Conservation (phyloP, 2,329 filamentous ascomycete genomes). For the Aspergillaceae sp. region DNA sequence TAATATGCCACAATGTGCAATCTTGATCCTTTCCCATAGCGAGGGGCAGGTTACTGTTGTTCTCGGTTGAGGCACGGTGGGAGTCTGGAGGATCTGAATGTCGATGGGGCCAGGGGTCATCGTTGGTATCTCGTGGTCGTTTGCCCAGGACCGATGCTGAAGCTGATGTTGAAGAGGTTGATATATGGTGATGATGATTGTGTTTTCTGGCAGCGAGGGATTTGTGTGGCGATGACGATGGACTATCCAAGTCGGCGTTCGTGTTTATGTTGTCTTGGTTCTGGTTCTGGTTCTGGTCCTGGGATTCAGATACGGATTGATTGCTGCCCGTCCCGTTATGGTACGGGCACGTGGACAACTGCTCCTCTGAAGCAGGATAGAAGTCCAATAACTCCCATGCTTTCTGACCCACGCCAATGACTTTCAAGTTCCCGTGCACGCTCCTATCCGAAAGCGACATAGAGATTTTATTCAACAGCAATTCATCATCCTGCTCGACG, state of each 20-base stretch:
- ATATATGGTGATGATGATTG: no score
- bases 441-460: conserved; percentile 25
- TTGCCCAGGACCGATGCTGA: conserved; percentile 13
- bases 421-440: conserved; percentile 22
- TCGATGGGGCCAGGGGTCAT: neutral
- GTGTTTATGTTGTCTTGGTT: no score
- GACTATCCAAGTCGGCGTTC: no score
- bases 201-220: no score
- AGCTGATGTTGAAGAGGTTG: neutral
- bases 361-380: conserved; percentile 22
- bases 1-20: conserved; percentile 5
- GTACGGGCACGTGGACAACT: no score
- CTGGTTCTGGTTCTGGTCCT: no score
- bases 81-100: neutral
- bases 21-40: conserved; percentile 4
- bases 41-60: neutral
- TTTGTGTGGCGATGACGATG: neutral
- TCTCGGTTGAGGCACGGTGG: neutral
- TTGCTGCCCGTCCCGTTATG: no score
- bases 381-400: conserved; percentile 30
- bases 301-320: no score
- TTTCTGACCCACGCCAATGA: conserved; percentile 33
- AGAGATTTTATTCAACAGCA: conserved; percentile 24
- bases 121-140: conserved; percentile 9
- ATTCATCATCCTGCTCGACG: conserved; percentile 29